Evolutionary conservation across 345 rosid genomes (phyloP).

Genomic region (Eucalyptus virginea): DNA sequence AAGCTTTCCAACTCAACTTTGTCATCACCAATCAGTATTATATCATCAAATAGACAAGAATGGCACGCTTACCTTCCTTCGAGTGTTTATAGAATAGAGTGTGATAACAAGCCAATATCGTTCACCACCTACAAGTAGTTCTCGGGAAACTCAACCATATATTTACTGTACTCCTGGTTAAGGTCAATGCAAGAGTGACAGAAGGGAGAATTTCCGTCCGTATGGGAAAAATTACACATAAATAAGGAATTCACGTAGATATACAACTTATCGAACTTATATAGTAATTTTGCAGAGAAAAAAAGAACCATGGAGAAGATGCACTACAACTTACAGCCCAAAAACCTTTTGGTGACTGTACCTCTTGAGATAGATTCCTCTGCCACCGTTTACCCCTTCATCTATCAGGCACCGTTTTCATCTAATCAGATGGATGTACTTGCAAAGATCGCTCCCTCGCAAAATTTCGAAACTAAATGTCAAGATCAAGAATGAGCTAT

Average conservation of each 20-base stretch:
- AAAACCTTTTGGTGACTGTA: neutral
- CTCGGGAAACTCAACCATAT: neutral
- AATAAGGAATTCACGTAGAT: neutral
- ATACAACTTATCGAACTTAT: neutral
- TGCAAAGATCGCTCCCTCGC: neutral
- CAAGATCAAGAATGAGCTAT: neutral
- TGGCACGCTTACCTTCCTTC: neutral
- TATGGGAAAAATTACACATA: neutral
- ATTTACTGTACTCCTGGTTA: neutral
- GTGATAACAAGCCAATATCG: neutral
- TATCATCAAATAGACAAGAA: neutral
- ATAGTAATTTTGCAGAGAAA: neutral
- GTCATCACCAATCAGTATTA: too few relatives aligned
- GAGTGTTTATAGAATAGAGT: neutral
- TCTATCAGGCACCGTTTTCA: neutral
- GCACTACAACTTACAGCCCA: neutral
- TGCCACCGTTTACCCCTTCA: neutral
- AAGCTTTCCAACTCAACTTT: too few relatives aligned
- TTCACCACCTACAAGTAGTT: neutral
- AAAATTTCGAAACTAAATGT: neutral
- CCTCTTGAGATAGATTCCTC: neutral
- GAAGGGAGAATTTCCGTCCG: neutral
- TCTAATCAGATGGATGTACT: neutral
- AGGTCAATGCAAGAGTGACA: neutral
- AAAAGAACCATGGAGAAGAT: neutral